A percentile compares a stretch with the other conserved stretches of the same genome.
phyloP scores from a whole-genome alignment of 257 asterid species.

The Solanum bulbocastanum region DNA sequence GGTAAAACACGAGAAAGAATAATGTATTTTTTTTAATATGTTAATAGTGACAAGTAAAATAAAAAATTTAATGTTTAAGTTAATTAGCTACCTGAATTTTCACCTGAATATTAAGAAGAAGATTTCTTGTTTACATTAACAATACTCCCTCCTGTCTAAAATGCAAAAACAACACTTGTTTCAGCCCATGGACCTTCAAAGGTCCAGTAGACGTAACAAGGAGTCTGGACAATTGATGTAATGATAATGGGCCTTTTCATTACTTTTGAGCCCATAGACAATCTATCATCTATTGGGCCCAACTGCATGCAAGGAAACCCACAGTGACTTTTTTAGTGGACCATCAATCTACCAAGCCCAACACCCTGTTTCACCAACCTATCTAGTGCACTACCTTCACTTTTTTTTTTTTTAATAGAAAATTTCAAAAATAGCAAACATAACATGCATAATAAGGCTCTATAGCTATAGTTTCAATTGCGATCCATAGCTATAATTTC shows the following conservation, averaged over 20 bases:
- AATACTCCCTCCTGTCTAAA: background rate
- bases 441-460: rapidly evolving
- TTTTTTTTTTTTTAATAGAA: too few species aligned
- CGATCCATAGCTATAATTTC: rapidly evolving
- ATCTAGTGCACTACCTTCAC: background rate
- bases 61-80: too few species aligned
- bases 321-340: background rate
- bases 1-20: too few species aligned
- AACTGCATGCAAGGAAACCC: background rate
- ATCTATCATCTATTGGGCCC: background rate
- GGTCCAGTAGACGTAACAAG: background rate
- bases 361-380: background rate
- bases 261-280: background rate
- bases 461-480: too few species aligned
- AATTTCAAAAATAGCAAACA: too few species aligned
- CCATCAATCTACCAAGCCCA: background rate
- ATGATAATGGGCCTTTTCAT: background rate
- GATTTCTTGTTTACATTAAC: background rate
- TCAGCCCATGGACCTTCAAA: background rate
- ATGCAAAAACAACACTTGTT: background rate
- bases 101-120: background rate
- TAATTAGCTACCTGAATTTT: too few species aligned
- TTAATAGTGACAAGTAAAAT: too few species aligned
- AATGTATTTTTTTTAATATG: too few species aligned
- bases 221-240: background rate